These are phyloP conservation scores for Anthracocystis walkeri DNA, from an alignment of 1,284 basidiomycete genomes.

Conservation along the genomic window DNA sequence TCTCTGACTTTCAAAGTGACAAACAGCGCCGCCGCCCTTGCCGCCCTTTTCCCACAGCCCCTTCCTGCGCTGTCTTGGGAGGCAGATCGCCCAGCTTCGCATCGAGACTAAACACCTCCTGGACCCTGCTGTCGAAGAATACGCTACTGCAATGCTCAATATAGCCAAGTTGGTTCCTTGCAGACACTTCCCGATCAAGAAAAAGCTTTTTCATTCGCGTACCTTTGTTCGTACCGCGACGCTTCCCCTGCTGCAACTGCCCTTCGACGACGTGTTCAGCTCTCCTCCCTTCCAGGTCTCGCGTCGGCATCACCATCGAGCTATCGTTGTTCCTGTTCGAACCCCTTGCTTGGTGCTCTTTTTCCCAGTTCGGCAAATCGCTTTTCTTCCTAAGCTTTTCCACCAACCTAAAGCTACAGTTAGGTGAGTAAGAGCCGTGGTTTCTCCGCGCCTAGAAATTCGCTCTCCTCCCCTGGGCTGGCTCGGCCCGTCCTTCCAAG, in stretches of 20 bases:
- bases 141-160: background rate
- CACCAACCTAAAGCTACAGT: too few species aligned
- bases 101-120: background rate
- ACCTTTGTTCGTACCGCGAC: conserved; percentile 4
- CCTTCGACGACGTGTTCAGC: background rate
- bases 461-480: too few species aligned
- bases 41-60: conserved; percentile 5
- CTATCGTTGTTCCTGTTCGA: background rate
- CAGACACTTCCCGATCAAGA: conserved; percentile 10
- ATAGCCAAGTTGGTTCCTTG: conserved; percentile 10
- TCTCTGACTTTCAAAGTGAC: conserved; percentile 2
- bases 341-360: background rate
- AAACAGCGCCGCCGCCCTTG: conserved; percentile 1
- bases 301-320: background rate
- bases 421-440: conserved; percentile 2
- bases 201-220: conserved; percentile 2
- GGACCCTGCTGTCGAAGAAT: background rate
- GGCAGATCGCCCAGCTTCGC: background rate
- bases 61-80: background rate
- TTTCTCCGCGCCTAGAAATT: too few species aligned
- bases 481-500: background rate
- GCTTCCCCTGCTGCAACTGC: background rate
- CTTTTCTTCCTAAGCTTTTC: background rate
- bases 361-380: conserved; percentile 4
- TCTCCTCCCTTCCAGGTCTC: background rate